Conservation (phyloP, 345 rosid species). For the Kandelia obovata region DNA sequence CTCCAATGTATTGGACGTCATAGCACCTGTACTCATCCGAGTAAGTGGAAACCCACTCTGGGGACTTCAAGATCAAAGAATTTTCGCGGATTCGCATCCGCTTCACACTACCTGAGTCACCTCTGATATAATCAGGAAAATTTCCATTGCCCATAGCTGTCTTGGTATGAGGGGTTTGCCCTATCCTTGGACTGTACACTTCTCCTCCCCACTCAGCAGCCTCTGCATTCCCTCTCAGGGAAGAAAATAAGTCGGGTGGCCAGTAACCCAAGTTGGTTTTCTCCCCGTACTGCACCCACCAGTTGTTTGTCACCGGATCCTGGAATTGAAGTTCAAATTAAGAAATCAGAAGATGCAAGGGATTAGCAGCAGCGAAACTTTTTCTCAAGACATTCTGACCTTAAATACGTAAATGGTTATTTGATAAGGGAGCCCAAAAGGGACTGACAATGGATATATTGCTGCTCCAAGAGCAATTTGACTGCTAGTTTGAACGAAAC, state of each 20-base stretch:
- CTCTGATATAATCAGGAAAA: constrained; percentile 28
- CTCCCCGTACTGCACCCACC: constrained; percentile 56
- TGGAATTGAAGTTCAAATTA: constrained; percentile 4
- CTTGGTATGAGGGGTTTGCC: constrained; percentile 40
- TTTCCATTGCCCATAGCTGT: constrained; percentile 57
- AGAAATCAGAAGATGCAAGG: not conserved
- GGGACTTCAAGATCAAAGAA: constrained; percentile 35
- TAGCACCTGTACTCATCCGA: constrained; percentile 48
- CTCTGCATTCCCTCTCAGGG: constrained; percentile 31
- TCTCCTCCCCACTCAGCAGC: constrained; percentile 61
- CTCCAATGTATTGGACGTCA: constrained; percentile 22
- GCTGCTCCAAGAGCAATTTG: constrained; percentile 58
- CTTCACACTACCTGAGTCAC: constrained; percentile 37
- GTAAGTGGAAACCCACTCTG: constrained; percentile 35
- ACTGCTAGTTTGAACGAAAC: constrained; percentile 52
- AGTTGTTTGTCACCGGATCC: constrained; percentile 44
- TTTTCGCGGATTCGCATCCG: constrained; percentile 46
- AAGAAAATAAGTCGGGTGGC: constrained; percentile 38
- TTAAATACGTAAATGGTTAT: constrained; percentile 42
- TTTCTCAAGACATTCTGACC: constrained; percentile 23
- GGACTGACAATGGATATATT: constrained; percentile 43
- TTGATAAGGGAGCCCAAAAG: constrained; percentile 41
- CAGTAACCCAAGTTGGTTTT: constrained; percentile 49
- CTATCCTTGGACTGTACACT: constrained; percentile 49
- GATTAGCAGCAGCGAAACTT: not conserved